A percentile compares a stretch with the other conserved stretches of the same genome.
Conservation (phyloP, 2,329 filamentous ascomycete genomes). For the Apiospora malaysiana region DNA sequence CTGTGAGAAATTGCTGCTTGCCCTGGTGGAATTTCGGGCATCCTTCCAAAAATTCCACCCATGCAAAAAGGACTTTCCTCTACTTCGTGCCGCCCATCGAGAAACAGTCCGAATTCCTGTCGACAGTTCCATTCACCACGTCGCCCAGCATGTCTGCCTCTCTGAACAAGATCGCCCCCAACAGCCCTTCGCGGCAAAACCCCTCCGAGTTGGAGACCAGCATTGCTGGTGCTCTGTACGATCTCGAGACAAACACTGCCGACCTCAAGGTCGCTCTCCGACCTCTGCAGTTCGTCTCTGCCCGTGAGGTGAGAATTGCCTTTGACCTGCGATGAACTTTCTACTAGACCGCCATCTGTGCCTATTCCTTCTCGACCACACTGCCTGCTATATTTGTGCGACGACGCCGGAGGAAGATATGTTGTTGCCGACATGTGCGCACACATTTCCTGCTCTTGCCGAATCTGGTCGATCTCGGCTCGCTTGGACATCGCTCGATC, state of each 20-base stretch:
- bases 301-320: slow-evolving; percentile 89
- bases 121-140: slow-evolving; percentile 30
- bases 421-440: slow-evolving; percentile 7
- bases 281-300: slow-evolving; percentile 98
- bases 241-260: slow-evolving; percentile 98
- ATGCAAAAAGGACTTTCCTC: slow-evolving; percentile 22
- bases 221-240: slow-evolving; percentile 96
- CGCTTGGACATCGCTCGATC: slow-evolving; percentile 19
- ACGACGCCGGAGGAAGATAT: slow-evolving; percentile 6
- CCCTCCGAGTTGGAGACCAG: slow-evolving; percentile 97
- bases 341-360: slow-evolving; percentile 30
- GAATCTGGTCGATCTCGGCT: slow-evolving; percentile 16
- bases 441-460: slow-evolving; percentile 14
- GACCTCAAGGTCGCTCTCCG: slow-evolving; percentile 96
- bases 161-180: slow-evolving; percentile 97
- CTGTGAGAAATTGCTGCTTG: too few species aligned
- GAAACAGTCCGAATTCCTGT: slow-evolving; percentile 22
- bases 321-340: slow-evolving; percentile 1
- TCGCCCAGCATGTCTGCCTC: slow-evolving; percentile 69
- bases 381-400: slow-evolving; percentile 10
- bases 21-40: slow-evolving; percentile 11
- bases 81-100: slow-evolving; percentile 27
- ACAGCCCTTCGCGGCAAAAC: slow-evolving; percentile 94
- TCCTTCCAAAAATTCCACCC: too few species aligned
- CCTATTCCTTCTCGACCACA: slow-evolving; percentile 35